Base-by-base conservation (phyloP, 1,139 yeast genomes). In the Geotrichum restrictum region DNA sequence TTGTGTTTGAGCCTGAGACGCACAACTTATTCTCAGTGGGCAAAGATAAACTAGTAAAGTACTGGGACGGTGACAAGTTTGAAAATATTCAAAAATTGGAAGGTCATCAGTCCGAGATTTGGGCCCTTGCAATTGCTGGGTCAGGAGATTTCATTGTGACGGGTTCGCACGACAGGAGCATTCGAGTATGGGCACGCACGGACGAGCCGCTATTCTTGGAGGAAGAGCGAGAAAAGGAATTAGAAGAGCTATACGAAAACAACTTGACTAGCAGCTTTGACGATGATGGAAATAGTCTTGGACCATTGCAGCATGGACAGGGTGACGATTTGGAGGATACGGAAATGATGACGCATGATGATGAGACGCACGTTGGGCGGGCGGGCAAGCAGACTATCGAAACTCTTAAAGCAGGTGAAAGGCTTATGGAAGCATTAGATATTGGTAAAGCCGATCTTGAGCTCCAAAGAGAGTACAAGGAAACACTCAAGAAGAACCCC, bases 31-130 rank as follows among this genome's bases (percentile, higher is more conserved):
- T 94, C 70, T 85, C 96, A 49, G 83, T 89, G 55, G 85, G 94
- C 46, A 93, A 93, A 67, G 99, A 93, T 69, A 91, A 88, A 13
- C 71, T 84, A 58, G 79, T 93, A 54, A 93, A 94, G 70, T 89
- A 88, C 68, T 93, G 98, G 98, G 98, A 93, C 69, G 98, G 98
- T 59, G 95, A 88, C 64, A 93, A 93, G 71, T 93, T 93, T 68
- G 97, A 88, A 63, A 87, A 94, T 68, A 81, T 93, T 59, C 98
- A 93, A 69, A 86, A 85, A 64, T 79, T 87, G 2, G 94, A 86
- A 1, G 76, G 74, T 11, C 98, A 94, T 67, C 95, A 89, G 57
- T 80, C 88, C 56, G 98, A 93, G 70, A 95, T 93, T 22, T 93
- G 98, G 98, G 80, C 91, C 50, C 69, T 94, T 54, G 85, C 93